Conservation (phyloP, 345 rosid species). For the Arabidopsis suecica region DNA sequence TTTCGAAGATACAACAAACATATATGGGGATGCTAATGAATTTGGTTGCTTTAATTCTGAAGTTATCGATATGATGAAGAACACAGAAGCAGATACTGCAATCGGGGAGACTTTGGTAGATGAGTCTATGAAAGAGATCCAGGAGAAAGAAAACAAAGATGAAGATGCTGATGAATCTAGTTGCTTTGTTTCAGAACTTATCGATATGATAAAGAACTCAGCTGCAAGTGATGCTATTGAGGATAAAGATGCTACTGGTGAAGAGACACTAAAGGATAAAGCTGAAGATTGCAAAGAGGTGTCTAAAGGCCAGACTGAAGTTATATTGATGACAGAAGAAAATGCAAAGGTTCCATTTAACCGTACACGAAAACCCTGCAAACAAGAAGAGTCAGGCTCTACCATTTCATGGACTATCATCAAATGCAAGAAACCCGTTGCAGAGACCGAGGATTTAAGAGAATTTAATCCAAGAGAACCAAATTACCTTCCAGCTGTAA, state of each 20-base stretch:
- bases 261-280: slow-evolving; percentile 19
- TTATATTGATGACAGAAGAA: slow-evolving; percentile 13
- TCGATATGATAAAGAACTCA: slow-evolving; percentile 14
- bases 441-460: slow-evolving; percentile 48
- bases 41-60: slow-evolving; percentile 21
- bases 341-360: slow-evolving; percentile 23
- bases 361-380: slow-evolving; percentile 36
- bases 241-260: slow-evolving; percentile 27
- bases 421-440: slow-evolving; percentile 45
- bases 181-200: slow-evolving; percentile 22
- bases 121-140: slow-evolving; percentile 14
- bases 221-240: slow-evolving; percentile 16
- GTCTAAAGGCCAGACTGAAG: slow-evolving; percentile 42
- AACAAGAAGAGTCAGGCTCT: slow-evolving; percentile 42
- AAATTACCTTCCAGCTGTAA: slow-evolving; percentile 65
- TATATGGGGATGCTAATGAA: slow-evolving; percentile 2
- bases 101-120: slow-evolving; percentile 8
- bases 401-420: slow-evolving; percentile 50
- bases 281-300: slow-evolving; percentile 36
- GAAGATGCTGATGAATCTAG: slow-evolving; percentile 14
- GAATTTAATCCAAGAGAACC: slow-evolving; percentile 83
- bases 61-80: slow-evolving; percentile 5
- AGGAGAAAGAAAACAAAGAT: slow-evolving; percentile 16
- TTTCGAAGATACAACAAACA: slow-evolving; percentile 13
- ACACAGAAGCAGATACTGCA: slow-evolving; percentile 29